Evolutionary conservation across 2,329 filamentous ascomycete species (phyloP).

Genomic region (Paraphaeosphaeria minitans): DNA sequence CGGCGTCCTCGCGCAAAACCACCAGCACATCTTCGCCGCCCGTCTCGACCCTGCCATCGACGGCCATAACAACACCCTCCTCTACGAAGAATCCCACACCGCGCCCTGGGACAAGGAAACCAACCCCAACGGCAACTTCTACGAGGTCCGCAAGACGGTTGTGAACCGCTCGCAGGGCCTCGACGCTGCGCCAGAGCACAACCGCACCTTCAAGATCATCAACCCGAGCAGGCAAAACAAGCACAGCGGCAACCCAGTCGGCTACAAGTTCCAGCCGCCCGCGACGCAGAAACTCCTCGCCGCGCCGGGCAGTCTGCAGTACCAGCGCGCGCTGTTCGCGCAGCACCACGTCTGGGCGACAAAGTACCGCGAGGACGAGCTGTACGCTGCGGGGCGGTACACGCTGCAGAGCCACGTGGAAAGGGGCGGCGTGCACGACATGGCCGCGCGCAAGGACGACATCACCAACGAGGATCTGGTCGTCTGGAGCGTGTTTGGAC

Average conservation of each 20-base stretch:
- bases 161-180: conserved; percentile 56
- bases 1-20: conserved; percentile 69
- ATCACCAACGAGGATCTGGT: conserved; percentile 55
- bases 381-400: conserved; percentile 56
- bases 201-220: conserved; percentile 61
- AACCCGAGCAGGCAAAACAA: conserved; percentile 55
- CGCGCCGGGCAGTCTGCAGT: conserved; percentile 51
- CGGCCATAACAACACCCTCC: conserved; percentile 58
- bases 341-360: conserved; percentile 61
- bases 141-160: conserved; percentile 57
- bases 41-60: conserved; percentile 68
- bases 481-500: conserved; percentile 56
- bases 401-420: conserved; percentile 54
- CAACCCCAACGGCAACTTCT: conserved; percentile 68
- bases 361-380: conserved; percentile 57
- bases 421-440: conserved; percentile 52
- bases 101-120: conserved; percentile 57
- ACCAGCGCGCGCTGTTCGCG: conserved; percentile 55
- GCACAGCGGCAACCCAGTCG: conserved; percentile 52
- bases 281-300: conserved; percentile 58
- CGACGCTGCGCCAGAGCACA: conserved; percentile 60
- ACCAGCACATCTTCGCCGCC: conserved; percentile 69
- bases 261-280: conserved; percentile 56
- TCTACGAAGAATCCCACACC: conserved; percentile 60
- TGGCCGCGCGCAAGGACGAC: conserved; percentile 49